Evolutionary conservation across 352 stramenopile species (phyloP).

Genomic region (Globisporangium nodosum): DNA sequence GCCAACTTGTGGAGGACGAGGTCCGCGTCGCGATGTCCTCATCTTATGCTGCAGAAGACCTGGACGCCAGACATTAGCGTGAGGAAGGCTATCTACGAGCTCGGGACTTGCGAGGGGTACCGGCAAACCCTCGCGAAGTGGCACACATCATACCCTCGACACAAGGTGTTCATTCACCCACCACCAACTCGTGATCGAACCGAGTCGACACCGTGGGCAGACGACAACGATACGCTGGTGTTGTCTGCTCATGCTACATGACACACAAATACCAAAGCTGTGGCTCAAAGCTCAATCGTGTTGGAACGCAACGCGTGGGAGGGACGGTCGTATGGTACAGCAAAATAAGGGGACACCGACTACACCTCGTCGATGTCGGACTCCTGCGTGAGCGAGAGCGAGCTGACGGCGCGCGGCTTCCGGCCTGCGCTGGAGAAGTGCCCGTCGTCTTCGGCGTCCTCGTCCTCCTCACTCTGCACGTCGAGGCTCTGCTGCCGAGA

Average conservation of each 20-base stretch:
- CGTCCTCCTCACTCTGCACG: constrained; percentile 10
- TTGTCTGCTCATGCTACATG: not conserved
- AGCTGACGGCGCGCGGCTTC: not conserved
- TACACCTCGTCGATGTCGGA: constrained; percentile 14
- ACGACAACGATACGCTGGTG: too few species aligned
- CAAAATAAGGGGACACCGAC: not conserved
- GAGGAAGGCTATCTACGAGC: too few species aligned
- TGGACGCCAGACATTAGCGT: too few species aligned
- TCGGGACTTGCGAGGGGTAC: too few species aligned
- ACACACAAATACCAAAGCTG: not conserved
- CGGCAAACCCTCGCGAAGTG: too few species aligned
- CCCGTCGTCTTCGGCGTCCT: not conserved
- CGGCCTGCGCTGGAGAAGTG: not conserved
- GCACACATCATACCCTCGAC: too few species aligned
- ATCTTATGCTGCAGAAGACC: too few species aligned
- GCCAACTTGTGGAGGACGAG: too few species aligned
- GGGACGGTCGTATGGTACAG: constrained; percentile 3
- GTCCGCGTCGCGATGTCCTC: too few species aligned
- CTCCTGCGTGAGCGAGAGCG: not conserved
- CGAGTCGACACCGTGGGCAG: too few species aligned
- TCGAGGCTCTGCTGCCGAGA: constrained; percentile 11
- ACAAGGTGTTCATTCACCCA: too few species aligned
- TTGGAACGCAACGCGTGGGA: not conserved
- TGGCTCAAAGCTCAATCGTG: not conserved
- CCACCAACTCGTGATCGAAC: too few species aligned